phyloP scores from a whole-genome alignment of 768 basidiomycete genomes.

The Macrolepiota fuliginosa region DNA sequence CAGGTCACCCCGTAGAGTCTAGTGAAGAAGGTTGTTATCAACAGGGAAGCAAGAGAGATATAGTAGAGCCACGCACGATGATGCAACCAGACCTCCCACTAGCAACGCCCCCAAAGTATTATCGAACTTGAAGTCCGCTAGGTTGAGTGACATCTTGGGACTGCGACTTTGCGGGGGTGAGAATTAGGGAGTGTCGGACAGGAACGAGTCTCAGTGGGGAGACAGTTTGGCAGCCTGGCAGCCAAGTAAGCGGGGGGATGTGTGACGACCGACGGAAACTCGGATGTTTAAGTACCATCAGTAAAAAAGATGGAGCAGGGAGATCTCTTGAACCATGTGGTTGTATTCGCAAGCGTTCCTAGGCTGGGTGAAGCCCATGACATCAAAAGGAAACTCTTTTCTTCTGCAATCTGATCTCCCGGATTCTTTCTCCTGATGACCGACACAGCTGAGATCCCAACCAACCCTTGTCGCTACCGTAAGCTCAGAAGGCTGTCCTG shows the following conservation, averaged over 20 bases:
- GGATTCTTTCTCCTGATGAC: no score
- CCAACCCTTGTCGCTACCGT: no score
- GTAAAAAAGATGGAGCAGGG: neutral
- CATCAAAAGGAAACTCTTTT: neutral
- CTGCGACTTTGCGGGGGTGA: neutral
- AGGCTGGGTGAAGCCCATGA: neutral
- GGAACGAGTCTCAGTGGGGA: neutral
- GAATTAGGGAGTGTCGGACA: neutral
- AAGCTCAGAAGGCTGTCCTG: no score
- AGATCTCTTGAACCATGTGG: neutral
- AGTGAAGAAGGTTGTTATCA: neutral
- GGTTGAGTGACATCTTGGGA: neutral
- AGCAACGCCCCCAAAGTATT: constrained; percentile 56
- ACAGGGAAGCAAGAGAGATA: constrained; percentile 1
- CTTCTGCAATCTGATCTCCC: neutral
- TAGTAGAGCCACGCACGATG: constrained; percentile 39
- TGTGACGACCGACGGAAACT: neutral
- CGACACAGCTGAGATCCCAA: no score
- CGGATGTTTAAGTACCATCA: neutral
- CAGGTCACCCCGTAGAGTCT: constrained; percentile 64
- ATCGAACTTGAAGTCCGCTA: constrained; percentile 29
- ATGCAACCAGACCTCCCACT: constrained; percentile 49
- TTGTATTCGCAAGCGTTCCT: neutral
- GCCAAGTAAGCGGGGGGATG: neutral
- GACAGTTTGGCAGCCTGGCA: neutral